A percentile compares a stretch with the other conserved stretches of the same genome.
These are phyloP conservation scores for Ceratobasidium sp. DNA, from an alignment of 1,284 basidiomycete genomes.

Conservation along the genomic window DNA sequence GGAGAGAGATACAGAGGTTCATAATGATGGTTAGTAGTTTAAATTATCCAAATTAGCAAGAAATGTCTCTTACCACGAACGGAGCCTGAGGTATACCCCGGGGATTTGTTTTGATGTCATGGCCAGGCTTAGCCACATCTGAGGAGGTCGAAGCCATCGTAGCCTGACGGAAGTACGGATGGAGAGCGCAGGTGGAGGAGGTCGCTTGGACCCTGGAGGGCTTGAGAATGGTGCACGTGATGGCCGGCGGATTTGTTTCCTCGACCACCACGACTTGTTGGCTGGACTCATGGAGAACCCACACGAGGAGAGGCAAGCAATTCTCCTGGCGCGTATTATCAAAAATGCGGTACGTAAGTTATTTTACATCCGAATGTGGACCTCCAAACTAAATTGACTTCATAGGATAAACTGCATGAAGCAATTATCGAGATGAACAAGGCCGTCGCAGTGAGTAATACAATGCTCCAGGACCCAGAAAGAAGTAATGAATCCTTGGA, in stretches of 20 bases:
- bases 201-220: neutral
- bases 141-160: constrained; percentile 28
- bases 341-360: constrained; percentile 82
- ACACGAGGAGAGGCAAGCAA: constrained; percentile 90
- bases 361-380: constrained; percentile 45
- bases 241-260: neutral
- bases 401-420: constrained; percentile 83
- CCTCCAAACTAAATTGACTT: constrained; percentile 41
- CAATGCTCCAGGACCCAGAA: constrained; percentile 17
- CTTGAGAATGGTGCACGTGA: constrained; percentile 5
- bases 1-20: neutral
- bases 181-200: neutral
- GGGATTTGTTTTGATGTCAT: constrained; percentile 76
- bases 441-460: constrained; percentile 72
- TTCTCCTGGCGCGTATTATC: constrained; percentile 89
- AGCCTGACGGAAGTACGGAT: no score
- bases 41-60: constrained; percentile 5
- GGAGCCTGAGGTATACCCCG: constrained; percentile 95
- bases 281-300: constrained; percentile 82
- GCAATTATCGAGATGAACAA: constrained; percentile 85
- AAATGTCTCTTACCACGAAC: constrained; percentile 81
- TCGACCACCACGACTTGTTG: neutral
- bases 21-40: neutral
- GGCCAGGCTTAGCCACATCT: neutral
- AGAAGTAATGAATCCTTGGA: constrained; percentile 25